Percentiles rank a stretch among this genome's conserved stretches.
Evolutionary conservation across 2,329 filamentous ascomycete species (phyloP).

Genomic region (Penicillium sp.): DNA sequence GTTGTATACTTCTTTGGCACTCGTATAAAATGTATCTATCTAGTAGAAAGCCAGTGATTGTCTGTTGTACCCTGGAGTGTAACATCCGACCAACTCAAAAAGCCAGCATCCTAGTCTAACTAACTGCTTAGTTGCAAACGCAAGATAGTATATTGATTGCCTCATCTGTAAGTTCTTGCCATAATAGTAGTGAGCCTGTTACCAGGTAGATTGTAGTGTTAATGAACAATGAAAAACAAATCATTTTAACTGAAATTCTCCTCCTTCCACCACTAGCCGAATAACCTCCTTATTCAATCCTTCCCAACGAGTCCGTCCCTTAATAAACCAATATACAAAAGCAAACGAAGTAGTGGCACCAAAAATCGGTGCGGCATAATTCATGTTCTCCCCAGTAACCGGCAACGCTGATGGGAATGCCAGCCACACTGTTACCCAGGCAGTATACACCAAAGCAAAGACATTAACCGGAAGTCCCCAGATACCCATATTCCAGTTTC

Average conservation of each 20-base stretch:
- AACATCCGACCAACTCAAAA: background rate
- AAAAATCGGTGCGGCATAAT: constrained; percentile 41
- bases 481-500: constrained; percentile 35
- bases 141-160: background rate
- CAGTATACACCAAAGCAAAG: constrained; percentile 37
- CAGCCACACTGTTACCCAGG: constrained; percentile 33
- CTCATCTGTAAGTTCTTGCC: background rate
- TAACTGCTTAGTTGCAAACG: background rate
- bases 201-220: background rate
- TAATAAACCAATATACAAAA: constrained; percentile 14
- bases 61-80: background rate
- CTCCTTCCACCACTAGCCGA: constrained; percentile 9
- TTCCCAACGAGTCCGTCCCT: constrained; percentile 9
- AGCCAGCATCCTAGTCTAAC: too few relatives aligned
- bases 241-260: constrained; percentile 13
- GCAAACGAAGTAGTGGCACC: constrained; percentile 9
- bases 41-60: background rate
- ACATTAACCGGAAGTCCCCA: constrained; percentile 34
- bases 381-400: constrained; percentile 40
- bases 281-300: constrained; percentile 15
- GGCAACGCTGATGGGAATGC: constrained; percentile 38
- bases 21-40: background rate
- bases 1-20: background rate
- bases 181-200: background rate
- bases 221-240: background rate